A percentile compares a stretch with the other conserved stretches of the same genome.
These are phyloP conservation scores for Corrigiola litoralis DNA, from an alignment of 179 eudicot species.

Conservation along the genomic window DNA sequence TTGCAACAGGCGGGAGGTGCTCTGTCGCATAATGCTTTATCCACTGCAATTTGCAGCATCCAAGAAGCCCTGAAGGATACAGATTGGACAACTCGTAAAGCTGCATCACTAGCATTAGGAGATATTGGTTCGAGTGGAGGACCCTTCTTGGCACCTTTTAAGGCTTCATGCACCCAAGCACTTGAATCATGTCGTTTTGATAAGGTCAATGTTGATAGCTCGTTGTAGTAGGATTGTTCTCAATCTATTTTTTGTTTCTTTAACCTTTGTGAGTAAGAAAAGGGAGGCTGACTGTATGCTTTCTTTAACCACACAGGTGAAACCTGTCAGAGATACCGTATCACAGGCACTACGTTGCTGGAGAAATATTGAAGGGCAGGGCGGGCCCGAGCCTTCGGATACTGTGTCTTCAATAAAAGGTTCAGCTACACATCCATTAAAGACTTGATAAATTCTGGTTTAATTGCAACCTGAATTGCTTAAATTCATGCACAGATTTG, in stretches of 20 bases:
- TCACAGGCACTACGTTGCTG: constrained; percentile 66
- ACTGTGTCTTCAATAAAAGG: constrained; percentile 61
- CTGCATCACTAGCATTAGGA: constrained; percentile 64
- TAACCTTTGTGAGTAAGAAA: not conserved
- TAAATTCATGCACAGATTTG: not conserved
- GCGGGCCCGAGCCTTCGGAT: constrained; percentile 56
- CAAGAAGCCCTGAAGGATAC: constrained; percentile 69
- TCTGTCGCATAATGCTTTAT: constrained; percentile 51
- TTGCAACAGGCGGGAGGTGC: constrained; percentile 82
- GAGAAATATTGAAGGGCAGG: constrained; percentile 59
- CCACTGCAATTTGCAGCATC: constrained; percentile 65
- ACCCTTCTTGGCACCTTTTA: constrained; percentile 48
- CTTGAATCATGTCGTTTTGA: constrained; percentile 93
- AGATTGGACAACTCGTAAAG: constrained; percentile 88
- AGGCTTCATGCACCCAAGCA: constrained; percentile 56
- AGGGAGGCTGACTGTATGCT: not conserved
- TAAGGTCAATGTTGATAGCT: constrained; percentile 47
- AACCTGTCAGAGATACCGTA: constrained; percentile 87
- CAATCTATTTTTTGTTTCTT: not conserved
- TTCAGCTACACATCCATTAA: constrained; percentile 3
- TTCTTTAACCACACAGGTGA: constrained; percentile 47
- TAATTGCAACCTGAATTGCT: not conserved
- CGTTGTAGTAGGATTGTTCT: not conserved
- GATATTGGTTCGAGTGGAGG: constrained; percentile 71
- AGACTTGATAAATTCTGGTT: not conserved